Conservation (phyloP, 306 rosid genomes). For the Begonia loranthoides region DNA sequence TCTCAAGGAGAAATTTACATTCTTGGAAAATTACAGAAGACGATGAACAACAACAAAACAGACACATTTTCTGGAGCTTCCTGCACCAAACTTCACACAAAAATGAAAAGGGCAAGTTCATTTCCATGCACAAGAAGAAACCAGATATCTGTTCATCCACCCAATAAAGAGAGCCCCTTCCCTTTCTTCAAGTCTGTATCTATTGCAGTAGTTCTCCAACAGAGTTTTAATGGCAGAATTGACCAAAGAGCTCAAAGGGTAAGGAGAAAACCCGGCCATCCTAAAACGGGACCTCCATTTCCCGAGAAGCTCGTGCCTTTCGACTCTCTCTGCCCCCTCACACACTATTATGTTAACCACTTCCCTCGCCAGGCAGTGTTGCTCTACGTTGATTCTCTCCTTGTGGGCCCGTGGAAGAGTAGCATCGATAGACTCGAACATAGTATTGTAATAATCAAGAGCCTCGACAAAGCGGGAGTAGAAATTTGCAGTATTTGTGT, state of each 20-base stretch:
- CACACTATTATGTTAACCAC: conserved; percentile 92
- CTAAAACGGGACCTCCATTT: conserved; percentile 74
- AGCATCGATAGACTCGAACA: conserved; percentile 89
- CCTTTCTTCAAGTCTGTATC: conserved; percentile 69
- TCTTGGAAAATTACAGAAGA: neutral
- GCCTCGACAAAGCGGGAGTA: conserved; percentile 69
- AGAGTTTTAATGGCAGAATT: conserved; percentile 73
- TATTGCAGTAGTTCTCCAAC: conserved; percentile 58
- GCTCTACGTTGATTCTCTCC: conserved; percentile 88
- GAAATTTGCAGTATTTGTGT: conserved; percentile 79
- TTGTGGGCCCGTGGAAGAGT: conserved; percentile 61
- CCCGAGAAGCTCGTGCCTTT: conserved; percentile 78
- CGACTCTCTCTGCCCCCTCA: conserved; percentile 87
- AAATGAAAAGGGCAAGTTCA: conserved; percentile 10
- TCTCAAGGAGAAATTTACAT: neutral
- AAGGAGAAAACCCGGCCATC: conserved; percentile 92
- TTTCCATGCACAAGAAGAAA: conserved; percentile 97
- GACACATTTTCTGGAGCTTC: too few species aligned
- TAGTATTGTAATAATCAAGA: conserved; percentile 61
- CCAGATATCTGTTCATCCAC: conserved; percentile 92
- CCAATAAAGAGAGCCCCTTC: conserved; percentile 90
- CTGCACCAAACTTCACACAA: too few species aligned
- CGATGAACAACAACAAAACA: too few species aligned
- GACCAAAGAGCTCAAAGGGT: conserved; percentile 79
- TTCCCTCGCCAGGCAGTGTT: conserved; percentile 89